phyloP scores from a whole-genome alignment of 331 rosid species.

The Quercus tomentella region DNA sequence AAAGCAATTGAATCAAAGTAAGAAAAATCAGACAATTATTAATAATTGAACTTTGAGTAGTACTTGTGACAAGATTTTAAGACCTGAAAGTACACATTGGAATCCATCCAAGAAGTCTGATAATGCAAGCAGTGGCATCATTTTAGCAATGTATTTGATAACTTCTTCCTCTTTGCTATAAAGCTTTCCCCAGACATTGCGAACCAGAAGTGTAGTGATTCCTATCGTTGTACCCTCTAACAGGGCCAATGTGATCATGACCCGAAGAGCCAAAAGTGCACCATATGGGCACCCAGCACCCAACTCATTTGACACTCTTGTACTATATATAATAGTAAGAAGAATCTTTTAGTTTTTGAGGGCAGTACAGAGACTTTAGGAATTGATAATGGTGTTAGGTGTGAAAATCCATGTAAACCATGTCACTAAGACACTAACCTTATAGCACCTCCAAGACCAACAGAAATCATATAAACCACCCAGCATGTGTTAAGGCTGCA shows the following conservation, averaged over 20 bases:
- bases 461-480: conserved; percentile 60
- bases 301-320: conserved; percentile 45
- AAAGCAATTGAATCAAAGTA: neutral
- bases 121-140: conserved; percentile 59
- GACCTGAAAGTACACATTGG: conserved; percentile 67
- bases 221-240: conserved; percentile 32
- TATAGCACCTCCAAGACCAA: conserved; percentile 63
- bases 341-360: neutral
- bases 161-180: conserved; percentile 54
- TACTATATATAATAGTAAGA: neutral
- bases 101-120: conserved; percentile 60
- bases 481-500: conserved; percentile 61
- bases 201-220: conserved; percentile 31
- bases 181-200: conserved; percentile 42
- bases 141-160: conserved; percentile 37
- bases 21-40: neutral
- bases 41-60: too few relatives aligned
- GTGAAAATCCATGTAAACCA: neutral
- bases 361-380: neutral
- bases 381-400: neutral
- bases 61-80: neutral
- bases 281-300: conserved; percentile 45
- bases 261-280: conserved; percentile 43
- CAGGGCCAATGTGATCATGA: conserved; percentile 30
- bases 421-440: conserved; percentile 42